These are phyloP conservation scores for Psidium friedrichsthalianum DNA, from an alignment of 345 rosid species.

Conservation along the genomic window DNA sequence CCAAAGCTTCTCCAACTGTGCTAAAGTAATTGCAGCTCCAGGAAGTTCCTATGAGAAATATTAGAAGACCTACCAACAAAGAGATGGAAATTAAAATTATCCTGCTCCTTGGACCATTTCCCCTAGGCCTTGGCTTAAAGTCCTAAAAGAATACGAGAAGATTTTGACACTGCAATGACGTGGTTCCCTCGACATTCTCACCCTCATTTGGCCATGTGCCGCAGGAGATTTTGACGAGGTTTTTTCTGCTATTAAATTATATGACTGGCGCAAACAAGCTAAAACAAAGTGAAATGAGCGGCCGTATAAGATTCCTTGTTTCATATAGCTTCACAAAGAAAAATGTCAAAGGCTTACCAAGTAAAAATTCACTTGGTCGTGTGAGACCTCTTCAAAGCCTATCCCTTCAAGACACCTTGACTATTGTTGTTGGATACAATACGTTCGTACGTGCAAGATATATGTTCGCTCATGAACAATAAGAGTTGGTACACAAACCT, in stretches of 20 bases:
- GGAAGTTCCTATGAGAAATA: neutral
- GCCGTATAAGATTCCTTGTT: neutral
- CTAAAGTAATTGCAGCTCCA: neutral
- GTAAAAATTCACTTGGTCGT: neutral
- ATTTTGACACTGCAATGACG: neutral
- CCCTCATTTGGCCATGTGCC: neutral
- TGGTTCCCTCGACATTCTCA: neutral
- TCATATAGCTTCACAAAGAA: neutral
- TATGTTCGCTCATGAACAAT: no score
- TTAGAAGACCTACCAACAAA: no score
- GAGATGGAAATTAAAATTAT: neutral
- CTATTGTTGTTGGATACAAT: no score
- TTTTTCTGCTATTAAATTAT: neutral
- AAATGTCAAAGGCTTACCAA: neutral
- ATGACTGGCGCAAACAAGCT: neutral
- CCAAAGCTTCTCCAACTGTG: neutral
- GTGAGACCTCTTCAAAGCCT: neutral
- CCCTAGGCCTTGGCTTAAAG: neutral
- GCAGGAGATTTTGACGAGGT: neutral
- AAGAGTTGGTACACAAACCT: no score
- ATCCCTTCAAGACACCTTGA: neutral
- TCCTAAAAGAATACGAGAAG: neutral
- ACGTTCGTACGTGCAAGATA: no score
- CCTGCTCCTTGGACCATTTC: neutral
- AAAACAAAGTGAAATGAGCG: neutral